Evolutionary conservation across 345 rosid genomes (phyloP), one percentile per base, ranked within the genome.

Genomic region (Erodium maritimum): DNA sequence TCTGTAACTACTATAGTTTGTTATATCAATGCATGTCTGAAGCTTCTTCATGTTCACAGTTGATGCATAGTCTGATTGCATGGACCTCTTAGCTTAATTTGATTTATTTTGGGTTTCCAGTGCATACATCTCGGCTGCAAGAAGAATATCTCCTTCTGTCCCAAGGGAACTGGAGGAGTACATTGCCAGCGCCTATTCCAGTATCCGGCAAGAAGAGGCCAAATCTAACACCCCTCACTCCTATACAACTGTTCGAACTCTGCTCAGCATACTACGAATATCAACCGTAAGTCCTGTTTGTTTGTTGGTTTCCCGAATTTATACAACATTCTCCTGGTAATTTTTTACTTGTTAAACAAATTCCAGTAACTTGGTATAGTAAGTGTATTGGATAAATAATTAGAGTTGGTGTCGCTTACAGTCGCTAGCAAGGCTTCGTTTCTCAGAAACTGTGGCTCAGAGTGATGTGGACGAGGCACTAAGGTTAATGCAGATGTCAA

Each of bases 401-500:
- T 50, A 24, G n/a, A 24, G 16, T 58, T 60, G 53, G 34, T 66
- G 17, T 62, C 63, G 12, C 13, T 19, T 58, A 23, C 73, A 93
- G 99, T 94, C 99, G 66, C 80, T 93, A 66, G 95, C 99, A 67
- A 82, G 99, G 75, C 85, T 93, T 46, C 81, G 97, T 52, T 90
- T 93, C 75, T 90, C 99, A 19, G 96, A 87, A 67, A 72, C 82
- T 53, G 97, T 93, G 65, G 95, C 95, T 21, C 99, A 93, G 71
- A 93, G 97, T 65, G 99, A 93, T 58, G 97, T 93, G 69, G 99
- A 93, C 61, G 99, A 93, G 65, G 97, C 99, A 50, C 87, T 93
- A 21, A 77, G 99, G 67, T 70, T 90, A 59, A 93, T 90, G 95
- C 99, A 93, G 70, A 93, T 93, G 99, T 93, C 99, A 21, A 93